Evolutionary conservation across 768 basidiomycete species (phyloP).

Genomic region (Rhizopogon salebrosus): DNA sequence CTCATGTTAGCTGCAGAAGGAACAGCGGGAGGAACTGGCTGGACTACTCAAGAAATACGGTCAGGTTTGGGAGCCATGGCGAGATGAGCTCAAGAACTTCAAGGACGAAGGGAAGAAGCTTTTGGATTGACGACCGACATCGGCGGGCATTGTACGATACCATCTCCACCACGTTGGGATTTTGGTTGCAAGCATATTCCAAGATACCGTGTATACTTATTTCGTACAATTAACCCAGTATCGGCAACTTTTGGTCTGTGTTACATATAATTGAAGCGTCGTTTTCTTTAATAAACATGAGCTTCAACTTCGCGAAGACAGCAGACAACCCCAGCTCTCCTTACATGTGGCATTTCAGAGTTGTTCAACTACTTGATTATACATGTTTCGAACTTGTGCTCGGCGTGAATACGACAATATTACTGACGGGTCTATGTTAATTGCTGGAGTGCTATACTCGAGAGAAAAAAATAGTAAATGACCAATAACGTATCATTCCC

Average conservation of each 20-base stretch:
- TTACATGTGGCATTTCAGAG: too few species aligned
- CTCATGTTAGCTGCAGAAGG: conserved; percentile 42
- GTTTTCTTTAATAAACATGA: too few species aligned
- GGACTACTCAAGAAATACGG: conserved; percentile 81
- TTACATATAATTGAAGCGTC: too few species aligned
- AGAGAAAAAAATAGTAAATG: not conserved
- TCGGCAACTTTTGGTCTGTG: too few species aligned
- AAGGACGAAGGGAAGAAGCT: conserved; percentile 67
- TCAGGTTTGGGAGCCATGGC: conserved; percentile 82
- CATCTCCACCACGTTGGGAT: too few species aligned
- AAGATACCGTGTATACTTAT: not conserved
- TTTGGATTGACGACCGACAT: conserved; percentile 14
- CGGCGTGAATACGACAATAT: too few species aligned
- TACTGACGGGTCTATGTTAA: not conserved
- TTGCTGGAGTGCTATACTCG: not conserved
- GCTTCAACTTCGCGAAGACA: too few species aligned
- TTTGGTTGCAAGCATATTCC: not conserved
- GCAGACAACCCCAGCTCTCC: too few species aligned
- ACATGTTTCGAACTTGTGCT: too few species aligned
- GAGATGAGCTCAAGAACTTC: conserved; percentile 70
- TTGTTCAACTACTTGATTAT: too few species aligned
- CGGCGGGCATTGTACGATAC: not conserved
- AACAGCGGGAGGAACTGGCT: conserved; percentile 78
- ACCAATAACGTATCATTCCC: not conserved
- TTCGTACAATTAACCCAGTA: too few species aligned